These are phyloP conservation scores for Macrocybe gigantea DNA, from an alignment of 768 basidiomycete genomes.

Conservation along the genomic window DNA sequence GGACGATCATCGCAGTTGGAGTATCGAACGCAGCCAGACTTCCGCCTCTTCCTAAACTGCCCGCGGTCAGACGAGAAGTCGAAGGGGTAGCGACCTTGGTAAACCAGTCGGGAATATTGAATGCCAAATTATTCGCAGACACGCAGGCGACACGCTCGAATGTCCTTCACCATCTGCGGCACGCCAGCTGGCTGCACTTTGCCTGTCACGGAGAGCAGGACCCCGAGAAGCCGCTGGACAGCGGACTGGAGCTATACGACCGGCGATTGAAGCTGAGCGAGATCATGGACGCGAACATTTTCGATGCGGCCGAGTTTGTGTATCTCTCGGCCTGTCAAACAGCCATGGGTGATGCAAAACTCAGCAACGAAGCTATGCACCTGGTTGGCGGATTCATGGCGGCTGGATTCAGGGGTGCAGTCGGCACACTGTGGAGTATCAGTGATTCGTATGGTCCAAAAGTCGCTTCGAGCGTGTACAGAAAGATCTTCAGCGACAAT, in stretches of 20 bases:
- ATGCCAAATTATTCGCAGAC: too few relatives aligned
- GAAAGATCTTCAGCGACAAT: too few relatives aligned
- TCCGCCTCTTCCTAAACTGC: too few relatives aligned
- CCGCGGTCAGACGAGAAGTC: too few relatives aligned
- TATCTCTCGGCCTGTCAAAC: constrained; percentile 29
- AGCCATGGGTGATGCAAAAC: constrained; percentile 16
- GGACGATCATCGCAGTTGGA: too few relatives aligned
- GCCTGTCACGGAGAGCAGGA: constrained; percentile 25
- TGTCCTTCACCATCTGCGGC: too few relatives aligned
- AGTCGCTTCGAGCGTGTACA: too few relatives aligned
- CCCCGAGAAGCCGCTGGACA: constrained; percentile 16
- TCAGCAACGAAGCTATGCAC: constrained; percentile 19
- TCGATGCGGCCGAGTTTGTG: constrained; percentile 9
- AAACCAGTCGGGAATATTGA: too few relatives aligned
- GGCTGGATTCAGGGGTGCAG: constrained; percentile 16
- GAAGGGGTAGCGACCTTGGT: too few relatives aligned
- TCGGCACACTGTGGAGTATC: constrained; percentile 15
- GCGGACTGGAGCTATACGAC: constrained; percentile 15
- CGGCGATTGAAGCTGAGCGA: constrained; percentile 15
- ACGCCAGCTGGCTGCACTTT: constrained; percentile 11
- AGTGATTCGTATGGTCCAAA: too few relatives aligned
- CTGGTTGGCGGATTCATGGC: constrained; percentile 17
- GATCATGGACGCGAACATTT: constrained; percentile 14
- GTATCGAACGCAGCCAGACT: too few relatives aligned
- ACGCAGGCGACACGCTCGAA: too few relatives aligned